Base-by-base conservation (phyloP, 2,329 filamentous ascomycete genomes). In the Diaporthe australafricana region DNA sequence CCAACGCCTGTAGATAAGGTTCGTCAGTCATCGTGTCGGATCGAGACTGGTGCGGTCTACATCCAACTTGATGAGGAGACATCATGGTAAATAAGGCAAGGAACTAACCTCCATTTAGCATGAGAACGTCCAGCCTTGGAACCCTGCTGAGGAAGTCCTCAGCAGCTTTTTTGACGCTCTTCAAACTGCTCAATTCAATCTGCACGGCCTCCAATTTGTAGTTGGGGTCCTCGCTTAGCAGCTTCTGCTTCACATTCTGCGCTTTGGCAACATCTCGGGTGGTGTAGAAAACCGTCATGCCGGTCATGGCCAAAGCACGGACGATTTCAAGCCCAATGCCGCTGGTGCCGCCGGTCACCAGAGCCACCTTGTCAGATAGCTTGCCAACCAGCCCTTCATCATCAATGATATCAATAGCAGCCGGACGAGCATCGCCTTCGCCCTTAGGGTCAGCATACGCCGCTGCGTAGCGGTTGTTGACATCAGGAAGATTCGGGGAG, bases 281-380 rank as follows among this genome's bases (percentile, higher is more conserved):
- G 7, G 84, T 83, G n/a, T 83, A 75, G 73, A 79, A 85, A 45
- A 85, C 75, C 45, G 76, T 81, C n/a, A 83, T 83, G n/a, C 84
- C 84, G 0, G 84, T 83, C 8, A 79, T 74, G 48, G 77, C 72
- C 5, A 87, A 77, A 2, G 84, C 84, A 16, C 79, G 78, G 8
- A 78, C 82, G 12, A 82, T 84, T 68, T 84, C 82, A 50, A 81
- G 75, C 16, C 83, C 83, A 27, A 85, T 76, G 1, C 83, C 83
- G 27, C 80, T 77, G 8, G 79, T 78, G 8, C 74, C 74, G 17
- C 83, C 83, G 2, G 83, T 84, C 70, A 85, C 79, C 16, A 84
- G 70, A 22, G 81, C 75, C 22, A 80, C 80, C 71, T 82, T 82
- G 65, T 77, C 79, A 25, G 35, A 27, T 25, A 78, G 77, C 52